phyloP scores from a whole-genome alignment of 116 monocot species.

The Posidonia oceanica region DNA sequence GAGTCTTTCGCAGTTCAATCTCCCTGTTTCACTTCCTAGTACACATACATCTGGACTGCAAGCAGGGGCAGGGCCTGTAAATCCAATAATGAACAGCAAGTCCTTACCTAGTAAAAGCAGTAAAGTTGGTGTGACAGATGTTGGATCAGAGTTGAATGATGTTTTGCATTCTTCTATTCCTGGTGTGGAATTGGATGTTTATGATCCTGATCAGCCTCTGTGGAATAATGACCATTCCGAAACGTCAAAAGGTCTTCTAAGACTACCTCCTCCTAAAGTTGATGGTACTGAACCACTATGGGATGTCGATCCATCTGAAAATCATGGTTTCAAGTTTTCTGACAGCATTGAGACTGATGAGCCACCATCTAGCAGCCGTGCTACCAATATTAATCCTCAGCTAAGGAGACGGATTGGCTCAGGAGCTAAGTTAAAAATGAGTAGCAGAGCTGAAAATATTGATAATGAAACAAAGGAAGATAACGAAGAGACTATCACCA shows the following conservation, averaged over 20 bases:
- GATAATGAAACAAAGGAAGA: constrained; percentile 25
- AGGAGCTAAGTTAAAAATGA: constrained; percentile 22
- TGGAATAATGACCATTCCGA: constrained; percentile 54
- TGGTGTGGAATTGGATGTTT: constrained; percentile 75
- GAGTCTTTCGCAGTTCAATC: constrained; percentile 96
- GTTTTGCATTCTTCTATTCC: constrained; percentile 18
- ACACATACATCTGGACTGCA: constrained; percentile 32
- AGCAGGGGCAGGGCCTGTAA: constrained; percentile 23
- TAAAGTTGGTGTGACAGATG: constrained; percentile 40
- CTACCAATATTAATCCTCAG: constrained; percentile 17
- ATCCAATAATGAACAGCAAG: constrained; percentile 27
- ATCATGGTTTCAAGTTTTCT: constrained; percentile 11
- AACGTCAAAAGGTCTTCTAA: constrained; percentile 36
- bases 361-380: constrained; percentile 7
- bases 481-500: constrained; percentile 12
- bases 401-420: constrained; percentile 53
- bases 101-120: constrained; percentile 26
- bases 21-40: constrained; percentile 69
- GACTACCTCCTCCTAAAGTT: constrained; percentile 33
- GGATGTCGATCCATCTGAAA: constrained; percentile 32
- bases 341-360: constrained; percentile 25
- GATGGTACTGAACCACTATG: constrained; percentile 35
- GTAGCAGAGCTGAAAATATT: constrained; percentile 18
- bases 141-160: constrained; percentile 24
- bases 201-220: constrained; percentile 98